A percentile compares a stretch with the other conserved stretches of the same genome.
Evolutionary conservation across 2,329 filamentous ascomycete genomes (phyloP).

Genomic region (Ophiostoma tasmaniense): DNA sequence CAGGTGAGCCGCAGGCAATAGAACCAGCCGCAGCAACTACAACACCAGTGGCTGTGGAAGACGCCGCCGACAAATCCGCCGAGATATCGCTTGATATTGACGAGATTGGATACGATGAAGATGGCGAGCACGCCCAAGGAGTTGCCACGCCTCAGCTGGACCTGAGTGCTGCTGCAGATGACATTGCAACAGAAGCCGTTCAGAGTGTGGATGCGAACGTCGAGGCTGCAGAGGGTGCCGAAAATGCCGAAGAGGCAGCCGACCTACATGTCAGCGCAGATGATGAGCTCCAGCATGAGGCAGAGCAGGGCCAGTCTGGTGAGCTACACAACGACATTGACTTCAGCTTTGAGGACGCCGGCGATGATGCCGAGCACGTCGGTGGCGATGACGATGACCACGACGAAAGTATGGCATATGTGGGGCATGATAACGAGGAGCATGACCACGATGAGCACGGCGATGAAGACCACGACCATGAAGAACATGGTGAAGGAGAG

Average conservation of each 20-base stretch:
- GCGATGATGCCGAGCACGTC: not conserved
- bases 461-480: not conserved
- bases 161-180: not conserved
- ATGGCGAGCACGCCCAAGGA: not conserved
- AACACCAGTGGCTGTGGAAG: not conserved
- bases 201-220: not conserved
- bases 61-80: not conserved
- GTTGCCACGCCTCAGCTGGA: not conserved
- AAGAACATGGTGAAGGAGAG: not conserved
- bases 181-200: not conserved
- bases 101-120: slow-evolving; percentile 33
- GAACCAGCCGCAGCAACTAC: not conserved
- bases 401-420: not conserved
- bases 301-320: not conserved
- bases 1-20: slow-evolving; percentile 17
- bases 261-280: not conserved
- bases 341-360: slow-evolving; percentile 14
- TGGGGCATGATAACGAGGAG: slow-evolving; percentile 15
- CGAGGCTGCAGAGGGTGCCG: not conserved
- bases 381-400: too few relatives aligned
- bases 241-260: not conserved
- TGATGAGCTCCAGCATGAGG: slow-evolving; percentile 9
- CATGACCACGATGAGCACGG: not conserved
- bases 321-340: slow-evolving; percentile 13
- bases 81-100: slow-evolving; percentile 22